Conservation (phyloP, 169 alveolate genomes). For the Plasmodium gonderi region DNA sequence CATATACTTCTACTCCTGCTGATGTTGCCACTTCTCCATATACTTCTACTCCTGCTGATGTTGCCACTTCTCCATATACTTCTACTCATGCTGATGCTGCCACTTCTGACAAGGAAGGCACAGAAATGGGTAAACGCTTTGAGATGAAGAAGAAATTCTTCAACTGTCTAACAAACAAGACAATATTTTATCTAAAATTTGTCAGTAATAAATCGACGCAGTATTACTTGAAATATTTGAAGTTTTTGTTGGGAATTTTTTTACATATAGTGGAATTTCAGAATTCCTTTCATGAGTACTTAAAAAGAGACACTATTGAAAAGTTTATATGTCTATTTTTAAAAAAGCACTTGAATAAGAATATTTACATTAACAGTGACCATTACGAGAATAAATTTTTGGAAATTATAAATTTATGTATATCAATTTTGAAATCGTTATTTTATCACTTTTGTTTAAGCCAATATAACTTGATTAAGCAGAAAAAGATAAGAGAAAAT, state of each 20-base stretch:
- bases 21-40: too few species aligned
- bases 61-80: too few species aligned
- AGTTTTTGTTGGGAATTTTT: conserved; percentile 27
- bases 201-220: not conserved
- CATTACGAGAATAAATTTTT: conserved; percentile 13
- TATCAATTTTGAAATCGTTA: conserved; percentile 9
- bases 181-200: conserved; percentile 25
- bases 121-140: too few species aligned
- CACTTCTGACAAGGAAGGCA: not conserved
- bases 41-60: too few species aligned
- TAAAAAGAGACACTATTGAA: conserved; percentile 43
- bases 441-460: conserved; percentile 65
- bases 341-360: conserved; percentile 15
- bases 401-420: conserved; percentile 35
- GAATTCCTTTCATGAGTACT: conserved; percentile 27
- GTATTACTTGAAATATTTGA: conserved; percentile 25
- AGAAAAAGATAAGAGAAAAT: conserved; percentile 60
- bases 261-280: conserved; percentile 51
- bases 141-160: conserved; percentile 1
- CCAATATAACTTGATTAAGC: conserved; percentile 46
- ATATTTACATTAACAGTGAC: not conserved
- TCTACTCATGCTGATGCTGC: too few species aligned
- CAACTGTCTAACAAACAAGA: conserved; percentile 15
- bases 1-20: too few species aligned
- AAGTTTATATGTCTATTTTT: conserved; percentile 43